A percentile compares a stretch with the other conserved stretches of the same genome.
phyloP scores from a whole-genome alignment of 2,329 filamentous ascomycete genomes.

The Phialophora expanda region DNA sequence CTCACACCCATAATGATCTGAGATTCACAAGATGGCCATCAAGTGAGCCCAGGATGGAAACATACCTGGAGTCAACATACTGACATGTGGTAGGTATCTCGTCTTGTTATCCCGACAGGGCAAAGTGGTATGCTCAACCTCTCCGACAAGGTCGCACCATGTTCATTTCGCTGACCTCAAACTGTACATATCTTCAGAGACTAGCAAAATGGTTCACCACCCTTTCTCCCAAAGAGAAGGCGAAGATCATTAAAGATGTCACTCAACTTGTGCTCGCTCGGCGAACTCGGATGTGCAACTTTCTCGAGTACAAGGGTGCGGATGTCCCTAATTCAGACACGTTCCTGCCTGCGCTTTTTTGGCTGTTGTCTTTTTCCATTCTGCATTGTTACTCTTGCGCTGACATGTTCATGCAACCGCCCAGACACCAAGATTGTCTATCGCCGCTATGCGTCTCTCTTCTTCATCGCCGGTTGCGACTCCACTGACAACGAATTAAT shows the following conservation, averaged over 20 bases:
- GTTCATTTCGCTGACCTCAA: conserved; percentile 40
- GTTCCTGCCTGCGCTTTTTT: conserved; percentile 13
- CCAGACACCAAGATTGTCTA: conserved; percentile 98
- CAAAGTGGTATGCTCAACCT: conserved; percentile 83
- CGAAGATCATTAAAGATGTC: conserved; percentile 99
- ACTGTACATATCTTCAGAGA: conserved; percentile 64
- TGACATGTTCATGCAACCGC: conserved; percentile 33
- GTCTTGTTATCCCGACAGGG: conserved; percentile 97
- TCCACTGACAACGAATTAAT: conserved; percentile 99
- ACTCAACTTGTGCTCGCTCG: conserved; percentile 95
- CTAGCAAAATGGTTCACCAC: conserved; percentile 99
- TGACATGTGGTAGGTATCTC: conserved; percentile 71
- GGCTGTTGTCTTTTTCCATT: background rate
- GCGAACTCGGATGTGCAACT: conserved; percentile 99
- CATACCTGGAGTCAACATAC: conserved; percentile 19
- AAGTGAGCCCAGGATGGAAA: conserved; percentile 49
- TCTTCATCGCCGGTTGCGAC: conserved; percentile 97
- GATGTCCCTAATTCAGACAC: conserved; percentile 14
- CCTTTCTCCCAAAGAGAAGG: conserved; percentile 95
- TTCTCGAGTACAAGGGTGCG: conserved; percentile 96
- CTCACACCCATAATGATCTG: background rate
- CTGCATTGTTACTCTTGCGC: conserved; percentile 10
- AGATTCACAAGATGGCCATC: conserved; percentile 56
- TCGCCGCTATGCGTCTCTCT: conserved; percentile 95
- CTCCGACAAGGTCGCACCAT: conserved; percentile 47